phyloP scores from a whole-genome alignment of 768 basidiomycete genomes.

The Podaxis sp. region DNA sequence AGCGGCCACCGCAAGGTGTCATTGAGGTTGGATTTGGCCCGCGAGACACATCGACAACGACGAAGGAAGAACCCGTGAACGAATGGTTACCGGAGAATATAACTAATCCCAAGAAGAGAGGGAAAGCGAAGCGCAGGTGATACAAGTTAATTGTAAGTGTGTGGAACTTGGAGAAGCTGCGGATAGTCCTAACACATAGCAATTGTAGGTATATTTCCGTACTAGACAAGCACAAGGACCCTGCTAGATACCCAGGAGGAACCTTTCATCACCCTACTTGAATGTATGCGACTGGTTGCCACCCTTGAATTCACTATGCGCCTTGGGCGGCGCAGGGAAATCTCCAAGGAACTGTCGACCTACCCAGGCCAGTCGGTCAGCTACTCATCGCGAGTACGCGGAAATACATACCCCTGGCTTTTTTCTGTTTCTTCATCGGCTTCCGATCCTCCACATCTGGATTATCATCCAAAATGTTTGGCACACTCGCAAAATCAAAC shows the following conservation, averaged over 20 bases:
- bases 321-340: constrained; percentile 66
- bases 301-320: constrained; percentile 60
- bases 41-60: constrained; percentile 3
- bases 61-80: constrained; percentile 30
- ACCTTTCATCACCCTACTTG: constrained; percentile 34
- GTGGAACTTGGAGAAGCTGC: background rate
- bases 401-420: constrained; percentile 43
- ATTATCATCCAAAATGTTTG: constrained; percentile 71
- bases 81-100: constrained; percentile 53
- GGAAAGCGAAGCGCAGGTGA: constrained; percentile 33
- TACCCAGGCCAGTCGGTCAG: constrained; percentile 20
- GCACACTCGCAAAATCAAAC: constrained; percentile 68
- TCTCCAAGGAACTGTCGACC: constrained; percentile 49
- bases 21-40: constrained; percentile 25
- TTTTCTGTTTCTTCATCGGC: constrained; percentile 44
- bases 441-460: constrained; percentile 37
- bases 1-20: constrained; percentile 19
- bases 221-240: background rate
- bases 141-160: constrained; percentile 8
- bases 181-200: background rate
- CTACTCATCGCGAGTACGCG: constrained; percentile 26
- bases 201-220: background rate
- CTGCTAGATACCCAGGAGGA: background rate
- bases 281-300: constrained; percentile 74
- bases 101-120: constrained; percentile 42